A percentile compares a stretch with the other conserved stretches of the same genome.
phyloP scores from a whole-genome alignment of 352 stramenopile genomes.

The Peronospora tabacina region DNA sequence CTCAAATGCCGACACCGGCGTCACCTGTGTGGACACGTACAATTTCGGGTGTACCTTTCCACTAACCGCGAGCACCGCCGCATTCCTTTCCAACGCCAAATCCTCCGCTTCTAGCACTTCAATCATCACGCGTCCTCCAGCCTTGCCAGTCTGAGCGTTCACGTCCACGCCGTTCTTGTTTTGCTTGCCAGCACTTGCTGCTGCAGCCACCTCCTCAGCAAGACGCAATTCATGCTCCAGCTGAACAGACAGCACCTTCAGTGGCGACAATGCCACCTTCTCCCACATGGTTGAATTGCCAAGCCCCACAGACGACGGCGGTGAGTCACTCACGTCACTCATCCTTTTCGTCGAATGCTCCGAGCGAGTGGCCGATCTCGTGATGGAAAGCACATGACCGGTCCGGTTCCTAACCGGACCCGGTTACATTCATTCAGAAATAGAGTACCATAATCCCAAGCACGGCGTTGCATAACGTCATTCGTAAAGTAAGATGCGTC shows the following conservation, averaged over 20 bases:
- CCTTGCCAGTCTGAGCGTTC: constrained; percentile 44
- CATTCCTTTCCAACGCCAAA: constrained; percentile 23
- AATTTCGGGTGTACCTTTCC: constrained; percentile 32
- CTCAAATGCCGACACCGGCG: constrained; percentile 52
- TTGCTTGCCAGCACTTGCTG: constrained; percentile 27
- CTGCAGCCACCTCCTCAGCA: constrained; percentile 35
- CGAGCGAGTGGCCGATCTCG: constrained; percentile 15
- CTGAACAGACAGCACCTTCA: constrained; percentile 63
- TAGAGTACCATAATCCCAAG: constrained; percentile 3
- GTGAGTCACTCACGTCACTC: constrained; percentile 42
- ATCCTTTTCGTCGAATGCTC: constrained; percentile 19
- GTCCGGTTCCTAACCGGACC: constrained; percentile 16
- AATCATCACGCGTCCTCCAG: constrained; percentile 41
- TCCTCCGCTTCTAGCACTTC: constrained; percentile 42
- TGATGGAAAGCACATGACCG: constrained; percentile 15
- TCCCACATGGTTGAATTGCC: constrained; percentile 70
- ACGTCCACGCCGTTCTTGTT: constrained; percentile 81
- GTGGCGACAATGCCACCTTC: constrained; percentile 62
- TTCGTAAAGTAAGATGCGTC: constrained; percentile 16
- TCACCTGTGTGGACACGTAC: constrained; percentile 56
- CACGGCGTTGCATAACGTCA: constrained; percentile 7
- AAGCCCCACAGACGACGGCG: constrained; percentile 36
- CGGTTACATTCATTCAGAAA: constrained; percentile 6
- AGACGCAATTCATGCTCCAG: constrained; percentile 61
- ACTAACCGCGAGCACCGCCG: constrained; percentile 21